A percentile compares a stretch with the other conserved stretches of the same genome.
Conservation (phyloP, 2,329 filamentous ascomycete species). For the Aspergillus udagawae region DNA sequence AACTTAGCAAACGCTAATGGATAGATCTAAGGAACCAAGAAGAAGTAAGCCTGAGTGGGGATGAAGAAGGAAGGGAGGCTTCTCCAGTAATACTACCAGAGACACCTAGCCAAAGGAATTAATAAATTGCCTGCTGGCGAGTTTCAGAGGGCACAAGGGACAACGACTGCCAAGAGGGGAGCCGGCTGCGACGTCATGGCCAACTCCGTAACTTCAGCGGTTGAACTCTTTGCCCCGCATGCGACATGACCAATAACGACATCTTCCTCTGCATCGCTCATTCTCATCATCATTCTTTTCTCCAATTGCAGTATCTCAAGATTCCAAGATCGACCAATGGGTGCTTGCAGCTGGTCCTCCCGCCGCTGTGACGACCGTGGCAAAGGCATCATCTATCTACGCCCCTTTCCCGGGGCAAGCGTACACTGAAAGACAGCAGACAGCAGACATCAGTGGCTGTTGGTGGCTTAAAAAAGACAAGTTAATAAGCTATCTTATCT, state of each 20-base stretch:
- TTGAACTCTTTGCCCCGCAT: neutral
- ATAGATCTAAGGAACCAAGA: conserved; percentile 4
- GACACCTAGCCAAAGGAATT: neutral
- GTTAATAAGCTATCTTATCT: conserved; percentile 4
- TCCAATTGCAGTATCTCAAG: neutral
- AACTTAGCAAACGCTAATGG: neutral
- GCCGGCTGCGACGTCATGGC: conserved; percentile 1
- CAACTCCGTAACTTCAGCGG: neutral
- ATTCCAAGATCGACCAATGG: neutral
- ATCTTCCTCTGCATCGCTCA: neutral
- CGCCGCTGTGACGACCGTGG: neutral
- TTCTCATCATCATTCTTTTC: neutral
- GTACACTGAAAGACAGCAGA: neutral
- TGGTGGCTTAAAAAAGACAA: neutral
- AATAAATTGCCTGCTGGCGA: neutral
- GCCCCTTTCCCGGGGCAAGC: neutral
- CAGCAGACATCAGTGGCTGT: neutral
- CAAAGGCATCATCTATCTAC: neutral
- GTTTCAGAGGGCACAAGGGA: neutral
- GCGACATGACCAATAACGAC: neutral
- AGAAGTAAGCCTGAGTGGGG: conserved; percentile 1
- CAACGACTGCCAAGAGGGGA: neutral
- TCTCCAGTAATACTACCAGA: neutral
- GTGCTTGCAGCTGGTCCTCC: neutral
- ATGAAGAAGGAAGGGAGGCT: neutral